Conservation (phyloP, 148 eudicot genomes). For the Persicaria maculosa region DNA sequence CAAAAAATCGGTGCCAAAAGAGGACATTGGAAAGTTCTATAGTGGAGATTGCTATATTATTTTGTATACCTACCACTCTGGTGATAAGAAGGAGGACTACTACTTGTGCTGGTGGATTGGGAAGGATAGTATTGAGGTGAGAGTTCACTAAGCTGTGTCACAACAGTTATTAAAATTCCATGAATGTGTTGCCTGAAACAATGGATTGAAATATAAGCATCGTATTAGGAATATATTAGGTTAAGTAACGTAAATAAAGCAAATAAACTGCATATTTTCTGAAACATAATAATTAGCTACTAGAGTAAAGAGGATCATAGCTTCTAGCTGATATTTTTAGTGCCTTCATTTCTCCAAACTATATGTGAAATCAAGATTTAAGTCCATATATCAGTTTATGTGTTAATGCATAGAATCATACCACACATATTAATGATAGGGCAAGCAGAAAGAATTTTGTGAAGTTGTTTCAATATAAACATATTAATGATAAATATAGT, state of each 20-base stretch:
- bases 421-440: background rate
- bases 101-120: conserved; percentile 99
- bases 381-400: too few relatives aligned
- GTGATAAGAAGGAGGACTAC: conserved; percentile 94
- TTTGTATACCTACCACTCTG: conserved; percentile 82
- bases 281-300: background rate
- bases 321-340: background rate
- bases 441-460: background rate
- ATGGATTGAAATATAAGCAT: background rate
- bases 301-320: background rate
- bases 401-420: too few relatives aligned
- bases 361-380: background rate
- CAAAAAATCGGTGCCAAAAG: conserved; percentile 70
- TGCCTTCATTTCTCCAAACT: background rate
- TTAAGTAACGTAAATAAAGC: background rate
- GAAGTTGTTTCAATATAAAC: background rate
- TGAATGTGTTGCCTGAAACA: background rate
- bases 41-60: conserved; percentile 96
- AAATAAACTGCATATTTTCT: background rate
- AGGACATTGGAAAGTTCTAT: conserved; percentile 93
- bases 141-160: background rate
- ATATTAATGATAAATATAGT: background rate
- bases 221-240: background rate
- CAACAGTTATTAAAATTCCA: background rate
- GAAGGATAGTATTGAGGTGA: conserved; percentile 92